phyloP scores from a whole-genome alignment of 148 eudicot species.

The Nepenthes mirabilis region DNA sequence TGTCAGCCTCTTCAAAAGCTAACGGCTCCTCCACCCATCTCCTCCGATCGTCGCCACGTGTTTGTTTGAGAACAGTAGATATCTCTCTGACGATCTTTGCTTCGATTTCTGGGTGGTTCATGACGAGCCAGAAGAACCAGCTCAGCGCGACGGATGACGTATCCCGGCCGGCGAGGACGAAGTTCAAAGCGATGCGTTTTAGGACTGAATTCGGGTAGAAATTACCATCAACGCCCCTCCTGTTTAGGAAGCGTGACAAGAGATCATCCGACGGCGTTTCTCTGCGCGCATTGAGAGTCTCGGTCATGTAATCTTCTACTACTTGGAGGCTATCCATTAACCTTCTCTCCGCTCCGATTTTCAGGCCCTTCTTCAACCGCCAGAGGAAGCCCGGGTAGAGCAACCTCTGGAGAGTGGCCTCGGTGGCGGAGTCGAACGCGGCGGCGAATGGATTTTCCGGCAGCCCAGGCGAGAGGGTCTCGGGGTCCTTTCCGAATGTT shows the following conservation, averaged over 20 bases:
- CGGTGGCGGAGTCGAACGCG: constrained; percentile 73
- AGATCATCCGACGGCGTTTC: constrained; percentile 63
- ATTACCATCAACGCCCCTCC: constrained; percentile 51
- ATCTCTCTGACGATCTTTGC: constrained; percentile 44
- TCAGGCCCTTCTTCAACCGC: constrained; percentile 45
- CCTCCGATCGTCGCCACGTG: constrained; percentile 41
- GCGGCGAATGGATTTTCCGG: constrained; percentile 64
- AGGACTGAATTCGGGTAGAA: constrained; percentile 35
- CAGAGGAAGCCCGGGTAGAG: constrained; percentile 65
- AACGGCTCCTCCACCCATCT: constrained; percentile 57
- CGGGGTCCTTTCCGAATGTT: constrained; percentile 80
- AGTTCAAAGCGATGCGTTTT: constrained; percentile 69
- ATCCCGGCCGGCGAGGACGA: constrained; percentile 85
- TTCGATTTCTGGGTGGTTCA: constrained; percentile 57
- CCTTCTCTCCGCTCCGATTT: constrained; percentile 43
- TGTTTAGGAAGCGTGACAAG: constrained; percentile 66
- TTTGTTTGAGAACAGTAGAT: constrained; percentile 27
- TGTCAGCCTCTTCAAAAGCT: constrained; percentile 68
- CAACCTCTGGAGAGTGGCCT: constrained; percentile 62
- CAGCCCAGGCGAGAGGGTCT: constrained; percentile 49
- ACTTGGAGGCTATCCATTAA: constrained; percentile 38
- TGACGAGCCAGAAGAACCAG: constrained; percentile 90
- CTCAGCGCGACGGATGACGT: constrained; percentile 78
- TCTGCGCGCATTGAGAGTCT: constrained; percentile 35
- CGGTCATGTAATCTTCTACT: constrained; percentile 60